Evolutionary conservation across 805 yeast species (phyloP), one percentile per base, ranked within the genome.

Genomic region (Barnettozyma sp.): DNA sequence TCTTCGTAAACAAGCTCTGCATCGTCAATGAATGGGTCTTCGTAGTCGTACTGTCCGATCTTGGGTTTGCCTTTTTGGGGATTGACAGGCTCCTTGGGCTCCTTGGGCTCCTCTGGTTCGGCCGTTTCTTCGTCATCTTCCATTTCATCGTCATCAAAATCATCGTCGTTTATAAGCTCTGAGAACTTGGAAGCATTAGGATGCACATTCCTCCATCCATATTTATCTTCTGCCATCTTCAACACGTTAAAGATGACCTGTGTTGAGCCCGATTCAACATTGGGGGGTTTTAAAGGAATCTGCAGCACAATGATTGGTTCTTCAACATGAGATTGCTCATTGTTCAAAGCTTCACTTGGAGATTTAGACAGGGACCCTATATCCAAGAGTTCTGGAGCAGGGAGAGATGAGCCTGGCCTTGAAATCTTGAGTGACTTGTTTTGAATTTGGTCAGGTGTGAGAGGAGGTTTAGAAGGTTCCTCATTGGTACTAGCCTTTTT

Each of bases 21-120:
- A 59, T 92, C 98, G 61, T 92, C 99, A 40, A 92, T 92, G 52
- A 92, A 92, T 3, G 97, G 98, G 58, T 92, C 99, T 41, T 83
- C 78, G 33, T 75, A 67, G 55, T 92, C 98, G 59, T 92, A 92
- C 53, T 84, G 86, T 3, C 96, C 96, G 23, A 87, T 85, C 45
- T 82, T 74, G 35, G 87, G 72, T 50, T 81, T 81, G 26, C 73
- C 68, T 49, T 66, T 66, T 51, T 66, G 69, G n/a, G 48, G 47
- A 30, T 44, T 54, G 26, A 42, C 45, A 32, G 32, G 45, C 36
- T 41, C 50, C 31, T 36, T 39, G 26, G 34, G 38, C n/a, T 35
- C 34, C 18, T 59, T 63, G 26, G 34, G 38, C n/a, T 35, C 34
- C 18, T 59, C 64, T n/a, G 48, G 61, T 12, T 60, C 70, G 12